phyloP scores from a whole-genome alignment of 495 filamentous ascomycete species.

The Aspergillus ostianus region DNA sequence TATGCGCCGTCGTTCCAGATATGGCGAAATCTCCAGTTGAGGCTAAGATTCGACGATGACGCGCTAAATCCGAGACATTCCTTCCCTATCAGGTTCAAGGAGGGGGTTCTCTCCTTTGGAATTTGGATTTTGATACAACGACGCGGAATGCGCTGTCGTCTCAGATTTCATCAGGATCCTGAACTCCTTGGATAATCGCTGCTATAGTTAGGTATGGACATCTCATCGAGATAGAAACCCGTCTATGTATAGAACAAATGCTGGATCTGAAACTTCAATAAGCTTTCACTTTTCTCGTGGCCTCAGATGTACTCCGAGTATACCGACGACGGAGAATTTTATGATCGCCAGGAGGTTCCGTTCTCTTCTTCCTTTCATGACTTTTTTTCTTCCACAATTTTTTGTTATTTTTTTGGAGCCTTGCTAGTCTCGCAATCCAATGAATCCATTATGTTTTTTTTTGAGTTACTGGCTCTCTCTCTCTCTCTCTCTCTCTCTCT shows the following conservation, averaged over 20 bases:
- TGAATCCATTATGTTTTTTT: no score
- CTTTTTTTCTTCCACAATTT: neutral
- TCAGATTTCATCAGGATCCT: neutral
- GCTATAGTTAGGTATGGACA: neutral
- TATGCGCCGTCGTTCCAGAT: slow-evolving; percentile 18
- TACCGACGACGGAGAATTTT: neutral
- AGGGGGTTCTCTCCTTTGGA: neutral
- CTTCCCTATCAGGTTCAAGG: neutral
- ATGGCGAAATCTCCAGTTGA: slow-evolving; percentile 21
- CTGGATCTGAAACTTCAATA: slow-evolving; percentile 2
- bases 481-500: no score
- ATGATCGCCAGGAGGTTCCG: slow-evolving; percentile 5
- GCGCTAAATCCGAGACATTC: slow-evolving; percentile 15
- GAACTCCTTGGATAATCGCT: neutral
- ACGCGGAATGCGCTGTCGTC: neutral
- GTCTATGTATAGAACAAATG: neutral
- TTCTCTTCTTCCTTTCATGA: neutral
- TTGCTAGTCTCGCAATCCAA: no score
- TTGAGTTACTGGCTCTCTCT: slow-evolving; percentile 8
- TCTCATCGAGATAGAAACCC: neutral
- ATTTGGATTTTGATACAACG: neutral
- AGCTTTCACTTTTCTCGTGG: neutral
- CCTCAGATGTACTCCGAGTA: neutral
- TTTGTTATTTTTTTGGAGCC: neutral
- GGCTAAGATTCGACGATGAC: slow-evolving; percentile 17